These are phyloP conservation scores for Lagenaria siceraria DNA, from an alignment of 306 rosid genomes.

Conservation along the genomic window DNA sequence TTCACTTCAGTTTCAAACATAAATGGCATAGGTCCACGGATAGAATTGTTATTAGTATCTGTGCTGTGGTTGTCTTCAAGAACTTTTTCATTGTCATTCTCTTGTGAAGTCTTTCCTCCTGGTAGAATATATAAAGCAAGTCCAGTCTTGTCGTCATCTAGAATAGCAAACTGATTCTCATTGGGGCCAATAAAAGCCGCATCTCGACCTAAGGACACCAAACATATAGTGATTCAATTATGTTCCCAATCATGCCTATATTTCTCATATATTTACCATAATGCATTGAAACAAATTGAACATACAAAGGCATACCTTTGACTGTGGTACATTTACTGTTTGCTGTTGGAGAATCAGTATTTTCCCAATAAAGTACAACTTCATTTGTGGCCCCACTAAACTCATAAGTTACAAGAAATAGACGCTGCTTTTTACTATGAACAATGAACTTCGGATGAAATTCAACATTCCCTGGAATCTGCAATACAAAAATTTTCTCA, in stretches of 20 bases:
- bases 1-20: conserved; percentile 86
- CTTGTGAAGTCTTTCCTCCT: conserved; percentile 71
- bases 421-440: conserved; percentile 67
- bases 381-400: conserved; percentile 67
- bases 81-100: conserved; percentile 39
- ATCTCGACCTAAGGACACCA: conserved; percentile 62
- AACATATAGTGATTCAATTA: background rate
- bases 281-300: conserved; percentile 6
- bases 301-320: conserved; percentile 44
- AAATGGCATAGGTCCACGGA: conserved; percentile 63
- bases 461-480: conserved; percentile 88
- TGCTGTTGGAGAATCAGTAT: conserved; percentile 37
- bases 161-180: conserved; percentile 88
- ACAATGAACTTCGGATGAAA: conserved; percentile 56
- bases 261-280: background rate
- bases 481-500: conserved; percentile 5
- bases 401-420: conserved; percentile 79
- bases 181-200: conserved; percentile 92
- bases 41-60: conserved; percentile 29
- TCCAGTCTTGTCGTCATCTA: conserved; percentile 91
- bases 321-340: conserved; percentile 67
- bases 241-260: background rate
- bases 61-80: conserved; percentile 49
- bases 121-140: conserved; percentile 60
- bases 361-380: conserved; percentile 77